Conservation (phyloP, 225 moss, liverwort and hornwort species). For the Marchantia paleacea region DNA sequence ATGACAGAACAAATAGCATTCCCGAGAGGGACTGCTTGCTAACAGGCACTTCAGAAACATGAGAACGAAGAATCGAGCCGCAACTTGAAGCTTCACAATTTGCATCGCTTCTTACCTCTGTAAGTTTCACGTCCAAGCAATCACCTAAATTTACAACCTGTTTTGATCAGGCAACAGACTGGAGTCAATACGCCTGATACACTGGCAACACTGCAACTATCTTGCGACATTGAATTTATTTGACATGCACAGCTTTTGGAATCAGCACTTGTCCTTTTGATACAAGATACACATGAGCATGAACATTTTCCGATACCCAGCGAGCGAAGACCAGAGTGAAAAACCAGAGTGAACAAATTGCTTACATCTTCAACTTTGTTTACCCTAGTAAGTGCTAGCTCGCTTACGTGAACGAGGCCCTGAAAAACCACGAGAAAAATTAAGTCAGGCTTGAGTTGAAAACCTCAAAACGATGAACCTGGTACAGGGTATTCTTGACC, state of each 20-base stretch:
- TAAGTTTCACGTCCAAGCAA: conserved; percentile 80
- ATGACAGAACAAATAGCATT: not conserved
- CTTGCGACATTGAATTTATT: not conserved
- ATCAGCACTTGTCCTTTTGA: too few relatives aligned
- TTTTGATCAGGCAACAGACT: not conserved
- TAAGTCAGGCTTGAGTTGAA: too few relatives aligned
- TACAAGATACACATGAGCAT: too few relatives aligned
- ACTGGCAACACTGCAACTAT: not conserved
- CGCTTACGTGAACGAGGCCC: conserved; percentile 92
- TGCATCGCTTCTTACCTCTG: conserved; percentile 56
- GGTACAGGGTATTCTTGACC: too few relatives aligned
- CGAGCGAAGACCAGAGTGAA: too few relatives aligned
- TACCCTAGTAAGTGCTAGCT: conserved; percentile 66
- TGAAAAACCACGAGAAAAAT: conserved; percentile 25
- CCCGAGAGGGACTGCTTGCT: too few relatives aligned
- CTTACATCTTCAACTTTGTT: conserved; percentile 92
- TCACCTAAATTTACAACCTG: conserved; percentile 93
- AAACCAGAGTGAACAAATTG: not conserved
- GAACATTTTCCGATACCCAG: too few relatives aligned
- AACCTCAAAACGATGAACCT: too few relatives aligned
- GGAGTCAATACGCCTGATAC: not conserved
- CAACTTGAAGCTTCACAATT: too few relatives aligned
- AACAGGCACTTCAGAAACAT: too few relatives aligned
- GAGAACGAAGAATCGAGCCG: too few relatives aligned
- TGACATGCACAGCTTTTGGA: too few relatives aligned